Conservation (phyloP, 2,329 filamentous ascomycete genomes). For the Alternaria consortialis region DNA sequence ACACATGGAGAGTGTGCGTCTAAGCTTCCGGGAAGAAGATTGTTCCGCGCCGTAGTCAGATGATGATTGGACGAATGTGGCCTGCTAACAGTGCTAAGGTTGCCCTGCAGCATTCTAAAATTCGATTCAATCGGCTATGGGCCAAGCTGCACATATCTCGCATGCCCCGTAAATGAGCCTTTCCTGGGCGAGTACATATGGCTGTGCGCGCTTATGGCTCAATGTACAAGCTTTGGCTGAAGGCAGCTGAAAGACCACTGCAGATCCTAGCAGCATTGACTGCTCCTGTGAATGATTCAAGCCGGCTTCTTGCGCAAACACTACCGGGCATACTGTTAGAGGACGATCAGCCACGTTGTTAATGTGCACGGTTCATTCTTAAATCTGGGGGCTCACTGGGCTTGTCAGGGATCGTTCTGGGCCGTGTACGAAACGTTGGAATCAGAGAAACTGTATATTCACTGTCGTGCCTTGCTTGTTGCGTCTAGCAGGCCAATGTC, state of each 20-base stretch:
- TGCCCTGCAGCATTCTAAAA: constrained; percentile 13
- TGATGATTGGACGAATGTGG: constrained; percentile 2
- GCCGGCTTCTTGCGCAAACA: constrained; percentile 1
- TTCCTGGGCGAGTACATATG: constrained; percentile 3
- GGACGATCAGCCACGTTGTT: constrained; percentile 18
- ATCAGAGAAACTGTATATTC: neutral
- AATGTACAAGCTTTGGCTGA: neutral
- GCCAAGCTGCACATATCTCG: constrained; percentile 5
- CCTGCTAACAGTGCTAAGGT: neutral
- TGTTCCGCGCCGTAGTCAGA: neutral
- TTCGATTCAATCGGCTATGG: constrained; percentile 8
- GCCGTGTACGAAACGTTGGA: neutral
- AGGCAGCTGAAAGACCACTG: neutral
- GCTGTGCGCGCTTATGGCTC: neutral
- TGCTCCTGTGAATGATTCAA: neutral
- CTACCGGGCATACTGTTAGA: neutral
- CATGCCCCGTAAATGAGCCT: constrained; percentile 1
- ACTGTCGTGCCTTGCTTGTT: neutral
- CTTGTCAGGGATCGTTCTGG: constrained; percentile 10
- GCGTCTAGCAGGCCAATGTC: constrained; percentile 9
- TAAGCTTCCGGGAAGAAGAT: constrained; percentile 1
- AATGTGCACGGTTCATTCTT: constrained; percentile 10
- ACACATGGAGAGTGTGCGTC: neutral
- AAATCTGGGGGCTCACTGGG: constrained; percentile 5
- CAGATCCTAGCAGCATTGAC: neutral